phyloP scores from a whole-genome alignment of 306 rosid genomes.

The Fragaria vesca region DNA sequence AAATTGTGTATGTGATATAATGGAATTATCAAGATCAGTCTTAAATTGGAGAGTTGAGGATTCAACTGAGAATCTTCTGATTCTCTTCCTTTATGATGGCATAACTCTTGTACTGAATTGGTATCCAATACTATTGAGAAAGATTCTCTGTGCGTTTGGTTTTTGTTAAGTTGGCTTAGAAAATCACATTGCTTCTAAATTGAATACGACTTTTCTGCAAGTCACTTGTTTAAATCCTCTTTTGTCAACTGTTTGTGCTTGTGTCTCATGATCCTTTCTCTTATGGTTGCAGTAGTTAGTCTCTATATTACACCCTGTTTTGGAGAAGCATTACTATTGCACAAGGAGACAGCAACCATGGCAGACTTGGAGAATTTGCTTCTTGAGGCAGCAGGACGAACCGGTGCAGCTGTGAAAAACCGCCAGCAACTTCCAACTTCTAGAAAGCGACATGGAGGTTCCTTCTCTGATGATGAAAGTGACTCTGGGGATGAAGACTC shows the following conservation, averaged over 20 bases:
- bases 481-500: constrained; percentile 45
- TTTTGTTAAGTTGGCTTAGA: not conserved
- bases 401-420: constrained; percentile 33
- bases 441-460: constrained; percentile 22
- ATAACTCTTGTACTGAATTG: not conserved
- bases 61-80: not conserved
- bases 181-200: not conserved
- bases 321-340: not conserved
- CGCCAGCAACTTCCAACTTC: constrained; percentile 25
- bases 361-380: constrained; percentile 68
- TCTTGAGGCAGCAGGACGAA: constrained; percentile 74
- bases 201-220: not conserved
- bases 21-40: not conserved
- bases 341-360: constrained; percentile 23
- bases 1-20: not conserved
- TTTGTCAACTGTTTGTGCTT: not conserved
- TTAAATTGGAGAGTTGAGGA: not conserved
- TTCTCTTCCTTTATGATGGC: not conserved
- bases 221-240: not conserved
- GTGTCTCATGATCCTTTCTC: not conserved
- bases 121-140: not conserved
- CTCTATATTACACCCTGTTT: not conserved
- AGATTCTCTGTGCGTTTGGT: not conserved
- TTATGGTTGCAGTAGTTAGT: not conserved
- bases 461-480: constrained; percentile 25